These are phyloP conservation scores for Chaetomium globosum DNA, from an alignment of 2,329 filamentous ascomycete genomes.

Conservation along the genomic window DNA sequence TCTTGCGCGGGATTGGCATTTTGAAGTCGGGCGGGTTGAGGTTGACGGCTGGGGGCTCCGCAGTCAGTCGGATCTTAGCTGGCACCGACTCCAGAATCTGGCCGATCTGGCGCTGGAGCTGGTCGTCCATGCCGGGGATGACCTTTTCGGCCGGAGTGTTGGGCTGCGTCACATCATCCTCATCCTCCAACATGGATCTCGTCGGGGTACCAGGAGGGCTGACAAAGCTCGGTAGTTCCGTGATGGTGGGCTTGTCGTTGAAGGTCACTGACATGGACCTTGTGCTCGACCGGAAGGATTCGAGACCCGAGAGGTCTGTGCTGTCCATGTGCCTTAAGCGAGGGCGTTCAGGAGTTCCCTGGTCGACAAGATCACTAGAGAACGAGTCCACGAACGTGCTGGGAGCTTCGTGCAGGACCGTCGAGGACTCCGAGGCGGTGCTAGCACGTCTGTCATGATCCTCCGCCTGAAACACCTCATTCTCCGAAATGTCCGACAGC, in stretches of 20 bases:
- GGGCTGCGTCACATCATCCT: slow-evolving; percentile 48
- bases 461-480: slow-evolving; percentile 24
- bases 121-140: slow-evolving; percentile 58
- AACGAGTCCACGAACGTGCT: slow-evolving; percentile 45
- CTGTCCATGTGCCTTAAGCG: slow-evolving; percentile 41
- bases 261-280: slow-evolving; percentile 49
- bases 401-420: slow-evolving; percentile 44
- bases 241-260: slow-evolving; percentile 51
- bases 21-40: slow-evolving; percentile 63
- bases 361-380: slow-evolving; percentile 50
- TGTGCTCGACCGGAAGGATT: slow-evolving; percentile 44
- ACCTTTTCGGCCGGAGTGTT: slow-evolving; percentile 44
- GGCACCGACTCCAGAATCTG: slow-evolving; percentile 77
- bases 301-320: slow-evolving; percentile 54
- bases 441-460: slow-evolving; percentile 37
- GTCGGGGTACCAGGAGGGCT: slow-evolving; percentile 49
- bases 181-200: slow-evolving; percentile 52
- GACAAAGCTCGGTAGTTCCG: slow-evolving; percentile 47
- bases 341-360: slow-evolving; percentile 50
- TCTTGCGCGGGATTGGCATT: slow-evolving; percentile 46
- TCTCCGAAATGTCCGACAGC: slow-evolving; percentile 24
- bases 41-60: slow-evolving; percentile 52
- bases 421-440: slow-evolving; percentile 45
- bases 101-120: slow-evolving; percentile 78
- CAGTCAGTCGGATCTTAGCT: slow-evolving; percentile 73